phyloP scores from a whole-genome alignment of 2,329 filamentous ascomycete genomes.

The Escovopsis sp. region DNA sequence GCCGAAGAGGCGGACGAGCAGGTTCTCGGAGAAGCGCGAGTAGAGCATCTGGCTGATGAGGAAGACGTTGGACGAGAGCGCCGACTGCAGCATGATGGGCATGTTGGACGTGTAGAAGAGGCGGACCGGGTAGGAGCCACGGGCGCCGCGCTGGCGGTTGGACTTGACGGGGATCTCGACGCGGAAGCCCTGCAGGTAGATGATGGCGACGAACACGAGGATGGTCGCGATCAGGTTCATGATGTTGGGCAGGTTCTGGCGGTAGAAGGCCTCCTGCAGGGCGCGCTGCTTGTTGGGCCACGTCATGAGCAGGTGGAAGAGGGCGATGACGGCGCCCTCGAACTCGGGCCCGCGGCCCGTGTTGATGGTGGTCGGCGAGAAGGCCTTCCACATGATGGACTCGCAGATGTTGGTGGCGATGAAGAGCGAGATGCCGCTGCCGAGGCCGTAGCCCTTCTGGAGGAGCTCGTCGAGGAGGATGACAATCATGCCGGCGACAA shows the following conservation, averaged over 20 bases:
- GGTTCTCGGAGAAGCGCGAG: slow-evolving; percentile 97
- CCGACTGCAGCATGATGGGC: slow-evolving; percentile 99
- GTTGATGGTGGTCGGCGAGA: slow-evolving; percentile 98
- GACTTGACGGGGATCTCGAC: slow-evolving; percentile 99
- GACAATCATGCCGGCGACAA: slow-evolving; percentile 94
- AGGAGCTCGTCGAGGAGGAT: slow-evolving; percentile 98
- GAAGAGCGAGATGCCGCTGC: slow-evolving; percentile 97
- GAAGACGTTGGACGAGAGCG: slow-evolving; percentile 97
- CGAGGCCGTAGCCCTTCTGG: slow-evolving; percentile 97
- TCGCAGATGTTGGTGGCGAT: slow-evolving; percentile 99
- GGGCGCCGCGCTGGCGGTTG: slow-evolving; percentile 94
- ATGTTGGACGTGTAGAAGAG: slow-evolving; percentile 99
- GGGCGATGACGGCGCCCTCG: slow-evolving; percentile 92
- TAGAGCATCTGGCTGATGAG: slow-evolving; percentile 98
- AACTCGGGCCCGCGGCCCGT: slow-evolving; percentile 98
- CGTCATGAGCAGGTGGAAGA: slow-evolving; percentile 95
- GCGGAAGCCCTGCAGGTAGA: slow-evolving; percentile 98
- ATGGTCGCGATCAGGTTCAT: slow-evolving; percentile 96
- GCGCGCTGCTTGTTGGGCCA: slow-evolving; percentile 99
- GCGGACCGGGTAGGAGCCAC: slow-evolving; percentile 93
- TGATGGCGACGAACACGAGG: slow-evolving; percentile 87
- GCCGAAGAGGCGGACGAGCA: slow-evolving; percentile 91
- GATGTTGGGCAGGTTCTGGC: slow-evolving; percentile 98
- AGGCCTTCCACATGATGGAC: slow-evolving; percentile 99
- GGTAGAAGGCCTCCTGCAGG: slow-evolving; percentile 96